Evolutionary conservation across 2,329 filamentous ascomycete species (phyloP), one percentile per base, ranked within the genome.

Genomic region (Stylonectria norvegica): DNA sequence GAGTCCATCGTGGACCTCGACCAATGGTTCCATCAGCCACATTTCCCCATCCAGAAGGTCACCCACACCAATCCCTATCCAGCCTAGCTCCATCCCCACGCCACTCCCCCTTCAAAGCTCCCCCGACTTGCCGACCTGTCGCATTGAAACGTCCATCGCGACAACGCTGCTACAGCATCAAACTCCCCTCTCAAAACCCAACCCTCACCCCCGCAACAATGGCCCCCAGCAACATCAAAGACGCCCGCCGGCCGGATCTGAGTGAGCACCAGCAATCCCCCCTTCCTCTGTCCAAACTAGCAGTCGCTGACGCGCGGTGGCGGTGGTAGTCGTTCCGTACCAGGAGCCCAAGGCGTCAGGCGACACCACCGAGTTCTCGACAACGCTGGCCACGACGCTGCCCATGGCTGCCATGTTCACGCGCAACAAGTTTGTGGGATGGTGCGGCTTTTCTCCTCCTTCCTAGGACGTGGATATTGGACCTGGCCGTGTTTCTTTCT

Each of bases 361-460:
- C 58, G 76, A 79, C 15, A 57, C 71, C 48, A 70, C 77, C 50
- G 89, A 95, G 60, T 78, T 95, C 65, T 73, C 79, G 38, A 84
- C 85, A 66, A 88, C 75, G 19, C 59, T 83, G 40, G 71, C 76
- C 19, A 91, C 84, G 60, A 94, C 90, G 23, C 73, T 97, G 60
- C 91, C 91, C 43, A 96, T 96, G 91, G 89, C 88, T 43, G 90
- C 90, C 49, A 94, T 95, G 76, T 93, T 95, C 63, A 93, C 86
- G 56, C 79, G 89, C 53, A 95, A 95, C 70, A 86, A 87, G 76
- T 93, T 79, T 58, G 69, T 84, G 42, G 80, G 80, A 60, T 84
- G 80, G 78, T 80, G 65, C 45, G 71, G 62, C 30, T 9, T n/a
- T 34, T 12, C 29, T 27, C 14, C 18, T 30, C 14, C 17, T 14